Percentiles rank a stretch among this genome's conserved stretches.
phyloP scores from a whole-genome alignment of 495 filamentous ascomycete genomes.

The Evernia prunastri region DNA sequence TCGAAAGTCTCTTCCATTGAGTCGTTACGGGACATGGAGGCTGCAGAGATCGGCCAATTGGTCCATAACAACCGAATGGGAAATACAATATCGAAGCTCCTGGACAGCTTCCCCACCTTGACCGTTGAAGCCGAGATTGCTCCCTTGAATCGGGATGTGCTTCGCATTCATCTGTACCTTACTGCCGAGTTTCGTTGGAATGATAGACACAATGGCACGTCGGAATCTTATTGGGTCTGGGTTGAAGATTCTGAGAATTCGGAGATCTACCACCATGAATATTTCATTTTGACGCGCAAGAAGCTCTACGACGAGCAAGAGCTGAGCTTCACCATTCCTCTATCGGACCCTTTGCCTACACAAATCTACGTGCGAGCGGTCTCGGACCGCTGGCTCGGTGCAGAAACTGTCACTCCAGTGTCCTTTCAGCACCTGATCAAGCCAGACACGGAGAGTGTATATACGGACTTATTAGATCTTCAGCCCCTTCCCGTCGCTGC shows the following conservation, averaged over 20 bases:
- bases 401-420: slow-evolving; percentile 89
- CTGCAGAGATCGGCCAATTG: slow-evolving; percentile 80
- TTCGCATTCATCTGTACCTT: slow-evolving; percentile 77
- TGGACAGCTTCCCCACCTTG: slow-evolving; percentile 88
- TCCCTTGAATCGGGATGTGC: slow-evolving; percentile 87
- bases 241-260: slow-evolving; percentile 97
- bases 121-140: slow-evolving; percentile 90
- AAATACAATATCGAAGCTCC: slow-evolving; percentile 65
- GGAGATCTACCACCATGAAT: slow-evolving; percentile 97
- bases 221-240: slow-evolving; percentile 97
- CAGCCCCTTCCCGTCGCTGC: slow-evolving; percentile 86
- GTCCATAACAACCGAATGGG: slow-evolving; percentile 90
- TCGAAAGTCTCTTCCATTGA: slow-evolving; percentile 68
- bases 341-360: slow-evolving; percentile 84
- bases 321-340: slow-evolving; percentile 93
- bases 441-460: slow-evolving; percentile 94
- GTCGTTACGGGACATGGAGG: slow-evolving; percentile 81
- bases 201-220: slow-evolving; percentile 86
- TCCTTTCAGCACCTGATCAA: slow-evolving; percentile 98
- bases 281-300: slow-evolving; percentile 81
- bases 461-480: slow-evolving; percentile 87
- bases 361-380: slow-evolving; percentile 94
- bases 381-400: slow-evolving; percentile 93
- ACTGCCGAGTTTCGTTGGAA: slow-evolving; percentile 94
- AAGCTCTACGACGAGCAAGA: slow-evolving; percentile 93